These are phyloP conservation scores for Amanita rimosa DNA, from an alignment of 768 basidiomycete species.

Conservation along the genomic window DNA sequence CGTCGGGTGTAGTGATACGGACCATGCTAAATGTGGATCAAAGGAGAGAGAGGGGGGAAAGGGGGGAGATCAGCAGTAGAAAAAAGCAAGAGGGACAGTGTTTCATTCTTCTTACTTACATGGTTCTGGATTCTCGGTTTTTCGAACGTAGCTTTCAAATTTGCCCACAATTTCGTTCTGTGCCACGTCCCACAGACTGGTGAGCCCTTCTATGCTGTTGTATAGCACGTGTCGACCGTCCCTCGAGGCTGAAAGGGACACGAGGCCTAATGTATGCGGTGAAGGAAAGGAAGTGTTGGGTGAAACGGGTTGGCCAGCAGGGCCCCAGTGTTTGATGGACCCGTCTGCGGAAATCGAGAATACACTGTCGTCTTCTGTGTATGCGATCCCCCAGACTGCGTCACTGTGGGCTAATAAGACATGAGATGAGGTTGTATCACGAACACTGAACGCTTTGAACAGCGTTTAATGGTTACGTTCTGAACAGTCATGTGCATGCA, in stretches of 20 bases:
- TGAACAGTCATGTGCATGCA: conserved; percentile 63
- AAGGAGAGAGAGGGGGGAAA: background rate
- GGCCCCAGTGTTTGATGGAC: conserved; percentile 59
- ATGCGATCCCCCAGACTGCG: conserved; percentile 68
- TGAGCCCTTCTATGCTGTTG: conserved; percentile 80
- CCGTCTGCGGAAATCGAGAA: conserved; percentile 76
- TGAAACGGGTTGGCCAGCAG: conserved; percentile 1
- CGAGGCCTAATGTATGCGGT: conserved; percentile 77
- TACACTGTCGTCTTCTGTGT: conserved; percentile 55
- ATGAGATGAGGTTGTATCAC: conserved; percentile 17
- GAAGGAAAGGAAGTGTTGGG: conserved; percentile 36
- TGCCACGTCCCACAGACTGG: conserved; percentile 61
- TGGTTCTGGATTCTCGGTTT: conserved; percentile 49
- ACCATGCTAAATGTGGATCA: conserved; percentile 50
- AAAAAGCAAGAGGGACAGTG: no score
- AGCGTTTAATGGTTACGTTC: conserved; percentile 48
- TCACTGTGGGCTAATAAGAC: conserved; percentile 57
- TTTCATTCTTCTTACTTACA: conserved; percentile 51
- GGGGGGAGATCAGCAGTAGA: no score
- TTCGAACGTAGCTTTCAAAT: conserved; percentile 63
- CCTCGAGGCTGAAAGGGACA: conserved; percentile 64
- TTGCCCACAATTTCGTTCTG: conserved; percentile 49
- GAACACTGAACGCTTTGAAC: conserved; percentile 16
- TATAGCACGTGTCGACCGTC: conserved; percentile 59
- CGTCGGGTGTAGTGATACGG: conserved; percentile 70